Conservation (phyloP, 2,329 filamentous ascomycete species). For the Tolypocladium pustulatum region DNA sequence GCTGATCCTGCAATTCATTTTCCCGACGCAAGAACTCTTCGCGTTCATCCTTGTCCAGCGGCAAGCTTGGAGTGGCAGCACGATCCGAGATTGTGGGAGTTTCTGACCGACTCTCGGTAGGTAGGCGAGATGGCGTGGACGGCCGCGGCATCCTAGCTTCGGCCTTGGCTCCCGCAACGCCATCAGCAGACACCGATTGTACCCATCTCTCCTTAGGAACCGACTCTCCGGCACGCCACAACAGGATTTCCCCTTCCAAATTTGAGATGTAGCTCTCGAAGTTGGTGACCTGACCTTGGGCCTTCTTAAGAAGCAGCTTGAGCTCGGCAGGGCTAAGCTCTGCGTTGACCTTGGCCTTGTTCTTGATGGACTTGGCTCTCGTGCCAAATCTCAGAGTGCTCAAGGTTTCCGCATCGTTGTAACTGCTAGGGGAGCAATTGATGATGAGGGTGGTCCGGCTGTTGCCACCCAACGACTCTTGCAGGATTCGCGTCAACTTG, state of each 20-base stretch:
- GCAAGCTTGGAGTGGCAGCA: constrained; percentile 74
- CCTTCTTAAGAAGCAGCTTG: constrained; percentile 86
- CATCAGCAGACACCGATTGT: constrained; percentile 47
- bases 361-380: constrained; percentile 97
- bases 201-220: constrained; percentile 90
- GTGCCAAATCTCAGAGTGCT: constrained; percentile 91
- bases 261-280: constrained; percentile 80
- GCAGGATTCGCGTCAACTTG: constrained; percentile 90
- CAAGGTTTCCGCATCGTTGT: constrained; percentile 92
- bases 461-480: constrained; percentile 96
- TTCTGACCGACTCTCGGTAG: constrained; percentile 49
- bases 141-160: constrained; percentile 37
- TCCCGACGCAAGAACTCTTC: constrained; percentile 92
- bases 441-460: constrained; percentile 97
- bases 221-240: constrained; percentile 79
- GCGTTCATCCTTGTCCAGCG: constrained; percentile 89
- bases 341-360: constrained; percentile 99
- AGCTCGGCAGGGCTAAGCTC: constrained; percentile 93
- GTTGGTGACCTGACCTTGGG: constrained; percentile 76
- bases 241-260: constrained; percentile 73
- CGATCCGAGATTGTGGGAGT: constrained; percentile 65
- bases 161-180: constrained; percentile 23
- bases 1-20: constrained; percentile 94
- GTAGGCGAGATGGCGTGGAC: constrained; percentile 39
- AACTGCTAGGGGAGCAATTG: constrained; percentile 97